These are phyloP conservation scores for Moesziomyces antarcticus DNA, from an alignment of 1,284 basidiomycete genomes.

Conservation along the genomic window DNA sequence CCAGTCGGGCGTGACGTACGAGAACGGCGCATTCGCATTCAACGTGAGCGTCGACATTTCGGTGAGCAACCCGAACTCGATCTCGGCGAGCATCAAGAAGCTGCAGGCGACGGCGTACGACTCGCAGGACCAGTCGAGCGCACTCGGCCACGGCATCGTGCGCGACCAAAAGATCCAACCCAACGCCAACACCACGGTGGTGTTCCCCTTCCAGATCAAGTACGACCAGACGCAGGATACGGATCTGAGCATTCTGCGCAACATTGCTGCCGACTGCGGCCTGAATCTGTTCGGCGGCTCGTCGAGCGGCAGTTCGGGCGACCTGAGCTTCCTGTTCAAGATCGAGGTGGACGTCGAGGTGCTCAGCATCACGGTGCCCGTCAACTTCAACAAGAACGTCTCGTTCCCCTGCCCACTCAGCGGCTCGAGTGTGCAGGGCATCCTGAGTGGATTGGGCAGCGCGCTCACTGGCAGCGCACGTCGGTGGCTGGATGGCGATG, in stretches of 20 bases:
- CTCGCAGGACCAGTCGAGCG: slow-evolving; percentile 23
- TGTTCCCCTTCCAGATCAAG: slow-evolving; percentile 81
- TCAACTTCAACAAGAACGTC: slow-evolving; percentile 39
- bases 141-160: slow-evolving; percentile 55
- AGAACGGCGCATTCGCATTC: slow-evolving; percentile 50
- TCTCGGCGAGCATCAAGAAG: slow-evolving; percentile 57
- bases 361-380: slow-evolving; percentile 50
- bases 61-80: slow-evolving; percentile 64
- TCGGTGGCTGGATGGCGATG: slow-evolving; percentile 7
- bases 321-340: slow-evolving; percentile 49
- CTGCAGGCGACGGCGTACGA: slow-evolving; percentile 59
- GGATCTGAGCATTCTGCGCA: slow-evolving; percentile 74
- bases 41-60: slow-evolving; percentile 59
- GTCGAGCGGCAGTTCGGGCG: slow-evolving; percentile 59
- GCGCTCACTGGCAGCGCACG: slow-evolving; percentile 4
- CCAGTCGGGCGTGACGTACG: slow-evolving; percentile 37
- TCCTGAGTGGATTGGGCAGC: slow-evolving; percentile 20
- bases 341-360: slow-evolving; percentile 50
- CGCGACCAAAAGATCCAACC: slow-evolving; percentile 76
- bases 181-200: slow-evolving; percentile 78
- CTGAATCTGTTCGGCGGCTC: slow-evolving; percentile 30
- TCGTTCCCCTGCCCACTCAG: slow-evolving; percentile 50
- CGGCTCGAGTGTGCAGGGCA: slow-evolving; percentile 18
- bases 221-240: slow-evolving; percentile 78
- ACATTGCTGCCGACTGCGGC: slow-evolving; percentile 79